These are phyloP conservation scores for Phragmites australis DNA, from an alignment of 176 grass and related monocot species.

Conservation along the genomic window DNA sequence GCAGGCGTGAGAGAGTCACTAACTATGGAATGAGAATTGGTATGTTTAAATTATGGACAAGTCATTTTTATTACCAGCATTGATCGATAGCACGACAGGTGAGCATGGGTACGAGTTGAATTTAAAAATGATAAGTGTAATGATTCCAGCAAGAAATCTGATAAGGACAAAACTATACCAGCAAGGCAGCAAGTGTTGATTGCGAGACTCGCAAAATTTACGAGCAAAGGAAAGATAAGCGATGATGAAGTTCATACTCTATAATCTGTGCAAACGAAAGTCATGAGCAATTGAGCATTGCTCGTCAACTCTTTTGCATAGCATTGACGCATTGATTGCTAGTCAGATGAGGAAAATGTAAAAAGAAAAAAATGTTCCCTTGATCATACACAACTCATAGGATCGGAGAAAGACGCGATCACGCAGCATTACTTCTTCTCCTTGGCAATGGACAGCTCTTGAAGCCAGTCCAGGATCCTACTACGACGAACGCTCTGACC, in stretches of 20 bases:
- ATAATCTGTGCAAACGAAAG: slow-evolving; percentile 13
- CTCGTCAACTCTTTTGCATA: neutral
- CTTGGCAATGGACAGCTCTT: slow-evolving; percentile 54
- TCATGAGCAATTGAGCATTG: neutral
- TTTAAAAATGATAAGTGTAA: neutral
- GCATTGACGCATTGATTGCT: neutral
- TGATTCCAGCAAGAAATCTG: neutral
- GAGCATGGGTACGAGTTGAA: neutral
- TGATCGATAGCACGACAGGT: slow-evolving; percentile 5
- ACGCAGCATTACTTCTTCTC: slow-evolving; percentile 31
- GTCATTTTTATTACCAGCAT: slow-evolving; percentile 21
- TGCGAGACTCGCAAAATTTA: neutral
- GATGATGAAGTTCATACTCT: neutral
- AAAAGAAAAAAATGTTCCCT: neutral
- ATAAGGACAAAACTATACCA: neutral
- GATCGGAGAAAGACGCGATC: neutral
- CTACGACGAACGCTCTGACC: neutral
- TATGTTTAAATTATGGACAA: neutral
- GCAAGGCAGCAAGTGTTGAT: neutral
- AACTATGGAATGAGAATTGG: neutral
- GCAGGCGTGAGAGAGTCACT: neutral
- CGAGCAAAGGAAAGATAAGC: neutral
- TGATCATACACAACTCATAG: slow-evolving; percentile 11
- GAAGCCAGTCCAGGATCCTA: slow-evolving; percentile 55
- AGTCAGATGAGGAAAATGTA: slow-evolving; percentile 3